Conservation (phyloP, 805 yeast genomes). For the Lipomyces sp. region DNA sequence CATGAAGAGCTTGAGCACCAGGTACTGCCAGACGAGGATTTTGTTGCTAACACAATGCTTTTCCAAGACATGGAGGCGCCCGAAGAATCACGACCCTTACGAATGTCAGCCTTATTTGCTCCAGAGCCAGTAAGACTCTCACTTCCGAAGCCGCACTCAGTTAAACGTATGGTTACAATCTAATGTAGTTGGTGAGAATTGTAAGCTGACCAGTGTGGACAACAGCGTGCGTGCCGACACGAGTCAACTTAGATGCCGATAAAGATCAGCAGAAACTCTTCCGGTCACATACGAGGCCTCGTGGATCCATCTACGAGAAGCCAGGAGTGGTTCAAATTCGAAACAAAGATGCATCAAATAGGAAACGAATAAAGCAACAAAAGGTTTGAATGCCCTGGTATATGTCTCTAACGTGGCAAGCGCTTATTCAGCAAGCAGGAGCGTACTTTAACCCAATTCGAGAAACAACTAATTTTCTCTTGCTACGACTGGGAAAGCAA, state of each 20-base stretch:
- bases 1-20: neutral
- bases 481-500: constrained; percentile 38
- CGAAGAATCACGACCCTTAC: constrained; percentile 21
- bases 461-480: constrained; percentile 32
- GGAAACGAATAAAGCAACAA: constrained; percentile 17
- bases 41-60: constrained; percentile 12
- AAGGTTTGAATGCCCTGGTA: neutral
- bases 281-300: constrained; percentile 22
- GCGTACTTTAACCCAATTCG: constrained; percentile 18
- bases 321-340: constrained; percentile 29
- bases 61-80: constrained; percentile 22
- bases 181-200: neutral
- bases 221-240: constrained; percentile 54
- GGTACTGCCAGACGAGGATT: constrained; percentile 11
- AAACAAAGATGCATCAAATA: neutral
- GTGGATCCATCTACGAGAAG: constrained; percentile 24
- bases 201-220: neutral
- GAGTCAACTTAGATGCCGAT: constrained; percentile 63
- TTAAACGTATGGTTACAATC: constrained; percentile 28
- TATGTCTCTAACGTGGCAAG: constrained; percentile 5
- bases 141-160: constrained; percentile 55
- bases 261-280: constrained; percentile 57
- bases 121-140: constrained; percentile 63
- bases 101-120: constrained; percentile 52
- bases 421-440: neutral